Evolutionary conservation across 352 stramenopile species (phyloP).

Genomic region (Pelagophyceae sp.): DNA sequence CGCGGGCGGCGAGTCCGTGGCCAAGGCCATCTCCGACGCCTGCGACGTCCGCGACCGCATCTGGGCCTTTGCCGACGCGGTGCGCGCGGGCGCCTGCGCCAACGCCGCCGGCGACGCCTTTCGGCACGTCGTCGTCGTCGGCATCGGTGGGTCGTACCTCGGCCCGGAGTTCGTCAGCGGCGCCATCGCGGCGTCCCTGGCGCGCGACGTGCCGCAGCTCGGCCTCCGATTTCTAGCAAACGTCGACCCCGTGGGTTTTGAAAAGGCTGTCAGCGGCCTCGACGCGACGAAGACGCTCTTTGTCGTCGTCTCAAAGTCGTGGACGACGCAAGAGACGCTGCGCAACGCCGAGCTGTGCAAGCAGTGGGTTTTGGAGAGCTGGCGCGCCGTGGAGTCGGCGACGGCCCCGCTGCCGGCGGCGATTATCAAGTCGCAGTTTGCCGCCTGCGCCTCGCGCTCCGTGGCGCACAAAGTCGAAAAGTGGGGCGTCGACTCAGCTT

Average conservation of each 20-base stretch:
- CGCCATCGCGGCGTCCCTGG: not conserved
- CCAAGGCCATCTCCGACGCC: conserved; percentile 85
- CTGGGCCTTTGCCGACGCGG: conserved; percentile 74
- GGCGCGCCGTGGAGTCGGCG: conserved; percentile 50
- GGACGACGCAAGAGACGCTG: conserved; percentile 98
- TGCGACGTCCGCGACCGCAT: conserved; percentile 88
- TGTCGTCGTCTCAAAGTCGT: conserved; percentile 97
- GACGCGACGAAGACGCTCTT: conserved; percentile 93
- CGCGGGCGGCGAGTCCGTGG: conserved; percentile 73
- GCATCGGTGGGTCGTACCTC: conserved; percentile 94
- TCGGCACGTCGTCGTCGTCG: conserved; percentile 92
- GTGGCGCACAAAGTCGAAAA: conserved; percentile 52
- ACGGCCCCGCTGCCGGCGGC: conserved; percentile 47
- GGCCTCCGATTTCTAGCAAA: conserved; percentile 87
- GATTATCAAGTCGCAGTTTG: conserved; percentile 83
- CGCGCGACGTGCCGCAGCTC: not conserved
- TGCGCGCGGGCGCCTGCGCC: conserved; percentile 68
- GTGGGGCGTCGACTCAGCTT: conserved; percentile 91
- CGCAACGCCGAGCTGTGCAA: conserved; percentile 91
- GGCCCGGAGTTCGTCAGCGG: conserved; percentile 69
- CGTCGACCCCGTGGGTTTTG: conserved; percentile 94
- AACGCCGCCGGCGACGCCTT: conserved; percentile 86
- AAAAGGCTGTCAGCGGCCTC: conserved; percentile 79
- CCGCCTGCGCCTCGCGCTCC: conserved; percentile 62
- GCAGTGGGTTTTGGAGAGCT: conserved; percentile 91